Evolutionary conservation across 768 basidiomycete species (phyloP).

Genomic region (Dendrothele bispora): DNA sequence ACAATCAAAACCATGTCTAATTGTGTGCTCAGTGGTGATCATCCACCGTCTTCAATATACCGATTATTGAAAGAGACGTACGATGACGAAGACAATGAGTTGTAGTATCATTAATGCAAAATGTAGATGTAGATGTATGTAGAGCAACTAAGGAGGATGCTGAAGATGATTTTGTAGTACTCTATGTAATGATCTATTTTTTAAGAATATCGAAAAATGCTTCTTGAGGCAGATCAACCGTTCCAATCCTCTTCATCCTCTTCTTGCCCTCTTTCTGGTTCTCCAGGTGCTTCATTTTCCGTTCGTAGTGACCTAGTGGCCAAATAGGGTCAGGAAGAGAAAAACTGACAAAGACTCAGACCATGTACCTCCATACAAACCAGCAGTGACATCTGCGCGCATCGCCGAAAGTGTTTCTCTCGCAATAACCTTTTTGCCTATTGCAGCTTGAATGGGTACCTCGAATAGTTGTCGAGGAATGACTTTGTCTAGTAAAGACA

Average conservation of each 20-base stretch:
- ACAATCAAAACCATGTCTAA: slow-evolving; percentile 6
- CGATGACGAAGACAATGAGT: slow-evolving; percentile 89
- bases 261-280: slow-evolving; percentile 94
- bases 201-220: slow-evolving; percentile 91
- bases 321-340: not conserved
- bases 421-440: slow-evolving; percentile 86
- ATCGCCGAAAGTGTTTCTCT: slow-evolving; percentile 85
- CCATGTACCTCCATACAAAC: slow-evolving; percentile 78
- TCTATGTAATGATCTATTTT: too few relatives aligned
- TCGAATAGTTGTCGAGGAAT: slow-evolving; percentile 93
- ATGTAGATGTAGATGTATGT: slow-evolving; percentile 1
- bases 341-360: too few relatives aligned
- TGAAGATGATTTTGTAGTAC: too few relatives aligned
- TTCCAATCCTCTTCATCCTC: slow-evolving; percentile 84
- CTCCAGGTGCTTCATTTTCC: slow-evolving; percentile 85
- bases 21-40: slow-evolving; percentile 71
- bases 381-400: slow-evolving; percentile 91
- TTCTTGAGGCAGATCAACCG: slow-evolving; percentile 89
- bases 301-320: slow-evolving; percentile 76
- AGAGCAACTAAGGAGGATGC: too few relatives aligned
- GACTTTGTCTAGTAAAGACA: slow-evolving; percentile 64
- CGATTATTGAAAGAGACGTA: slow-evolving; percentile 92
- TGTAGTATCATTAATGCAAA: slow-evolving; percentile 39
- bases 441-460: slow-evolving; percentile 91
- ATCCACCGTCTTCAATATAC: slow-evolving; percentile 93